These are phyloP conservation scores for Aspergillus tubingensis DNA, from an alignment of 2,329 filamentous ascomycete species.

Conservation along the genomic window DNA sequence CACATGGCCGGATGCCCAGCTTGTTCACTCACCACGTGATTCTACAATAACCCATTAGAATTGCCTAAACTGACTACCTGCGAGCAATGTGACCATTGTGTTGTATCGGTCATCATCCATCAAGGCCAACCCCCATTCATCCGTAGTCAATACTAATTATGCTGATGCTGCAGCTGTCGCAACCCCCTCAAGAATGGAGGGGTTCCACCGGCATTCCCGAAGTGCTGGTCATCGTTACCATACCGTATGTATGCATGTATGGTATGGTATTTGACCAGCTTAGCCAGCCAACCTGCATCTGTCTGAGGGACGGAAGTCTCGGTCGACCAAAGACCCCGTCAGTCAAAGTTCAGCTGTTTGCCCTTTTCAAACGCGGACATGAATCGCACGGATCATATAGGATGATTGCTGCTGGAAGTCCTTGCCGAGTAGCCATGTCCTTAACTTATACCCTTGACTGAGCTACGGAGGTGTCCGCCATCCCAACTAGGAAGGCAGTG, in stretches of 20 bases:
- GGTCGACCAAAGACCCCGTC: not conserved
- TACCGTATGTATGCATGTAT: conserved; percentile 1
- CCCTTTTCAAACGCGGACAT: not conserved
- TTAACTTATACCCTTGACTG: not conserved
- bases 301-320: not conserved
- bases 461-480: not conserved
- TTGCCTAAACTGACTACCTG: not conserved
- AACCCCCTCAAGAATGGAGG: conserved; percentile 15
- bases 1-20: conserved; percentile 14
- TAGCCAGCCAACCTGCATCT: not conserved
- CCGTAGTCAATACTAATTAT: conserved; percentile 9
- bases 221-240: conserved; percentile 14
- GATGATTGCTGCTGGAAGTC: not conserved
- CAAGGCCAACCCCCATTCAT: not conserved
- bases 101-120: not conserved
- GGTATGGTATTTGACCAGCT: conserved; percentile 9
- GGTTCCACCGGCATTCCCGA: conserved; percentile 22
- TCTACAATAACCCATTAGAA: not conserved
- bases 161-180: conserved; percentile 16
- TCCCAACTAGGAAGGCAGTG: not conserved
- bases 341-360: not conserved
- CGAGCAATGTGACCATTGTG: not conserved
- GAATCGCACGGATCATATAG: not conserved
- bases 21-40: conserved; percentile 3
- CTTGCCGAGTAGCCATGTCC: no score